Base-by-base conservation (phyloP, 176 grass and related monocot species). In the Alloteropsis semialata region DNA sequence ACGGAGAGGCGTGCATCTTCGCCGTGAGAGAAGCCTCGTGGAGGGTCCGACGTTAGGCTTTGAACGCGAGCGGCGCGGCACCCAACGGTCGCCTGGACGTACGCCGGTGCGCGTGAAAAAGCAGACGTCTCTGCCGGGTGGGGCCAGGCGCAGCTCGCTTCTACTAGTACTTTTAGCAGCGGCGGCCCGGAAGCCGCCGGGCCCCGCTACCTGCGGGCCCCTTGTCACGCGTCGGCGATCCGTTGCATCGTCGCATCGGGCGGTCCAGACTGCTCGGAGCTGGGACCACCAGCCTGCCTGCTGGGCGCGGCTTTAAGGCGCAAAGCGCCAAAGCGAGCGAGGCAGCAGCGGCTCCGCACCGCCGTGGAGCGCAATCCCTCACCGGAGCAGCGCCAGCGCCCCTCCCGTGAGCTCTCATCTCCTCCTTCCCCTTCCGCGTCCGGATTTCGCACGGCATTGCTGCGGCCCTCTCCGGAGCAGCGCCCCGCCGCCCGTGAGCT, bases 21-120 rank as follows among this genome's bases (percentile, higher is more conserved):
- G 44, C 0, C 21, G 17, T 45, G 19, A 18, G 7, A 9, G 60
- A 65, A 36, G 65, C 75, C 55, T 54, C 44, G 1, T 1, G 16
- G n/a, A 15, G 44, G 19, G 65, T 16, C 46, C 18, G 59, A 28
- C 39, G 39, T 76, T 28, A 64, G 15, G 53, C 32, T 68, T 84
- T 75, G 43, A 89, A 85, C 51, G 18, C 6, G 41, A 43, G 14
- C 62, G 53, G 37, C 51, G 48, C 74, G 87, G 21, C 14, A 29
- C 56, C 39, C 82, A 89, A 89, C 87, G 87, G 87, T 85, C 82
- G 43, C 39, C 34, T 76, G 49, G 67, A 13, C 30, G 41, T 70
- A 28, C 76, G 58, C 56, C 8, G n/a, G 22, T 22, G 25, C 38
- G 3, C 38, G 60, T 38, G 39, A 9, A 54, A 38, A 67, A 16